Evolutionary conservation across 1,284 basidiomycete genomes (phyloP).

Genomic region (Vanrija sp.): DNA sequence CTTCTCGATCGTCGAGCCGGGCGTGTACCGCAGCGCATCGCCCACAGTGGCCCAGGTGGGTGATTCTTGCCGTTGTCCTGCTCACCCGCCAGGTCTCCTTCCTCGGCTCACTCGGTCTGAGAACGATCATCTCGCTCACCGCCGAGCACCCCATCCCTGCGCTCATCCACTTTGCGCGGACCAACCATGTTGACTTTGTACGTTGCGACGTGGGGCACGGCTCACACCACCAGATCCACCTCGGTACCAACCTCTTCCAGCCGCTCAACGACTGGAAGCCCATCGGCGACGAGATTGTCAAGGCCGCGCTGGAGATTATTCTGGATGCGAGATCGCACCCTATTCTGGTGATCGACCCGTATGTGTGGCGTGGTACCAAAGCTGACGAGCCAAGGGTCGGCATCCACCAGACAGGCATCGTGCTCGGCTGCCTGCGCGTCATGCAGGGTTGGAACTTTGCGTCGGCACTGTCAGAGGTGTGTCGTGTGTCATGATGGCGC

Average conservation of each 20-base stretch:
- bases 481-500: too few species aligned
- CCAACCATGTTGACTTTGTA: conserved; percentile 36
- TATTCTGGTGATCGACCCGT: conserved; percentile 46
- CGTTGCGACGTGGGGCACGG: conserved; percentile 1
- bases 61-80: neutral
- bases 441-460: conserved; percentile 50
- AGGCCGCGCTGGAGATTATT: conserved; percentile 42
- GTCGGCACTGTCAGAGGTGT: conserved; percentile 32
- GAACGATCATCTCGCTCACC: conserved; percentile 44
- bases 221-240: conserved; percentile 33
- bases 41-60: conserved; percentile 40
- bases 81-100: conserved; percentile 36
- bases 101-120: conserved; percentile 34
- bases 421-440: conserved; percentile 40
- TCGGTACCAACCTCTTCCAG: conserved; percentile 41
- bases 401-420: conserved; percentile 46
- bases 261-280: conserved; percentile 44
- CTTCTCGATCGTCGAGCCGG: conserved; percentile 44
- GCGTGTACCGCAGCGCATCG: conserved; percentile 41
- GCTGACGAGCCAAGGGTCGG: conserved; percentile 29
- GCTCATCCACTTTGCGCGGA: conserved; percentile 27
- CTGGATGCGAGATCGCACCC: conserved; percentile 39
- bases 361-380: conserved; percentile 5
- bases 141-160: conserved; percentile 43
- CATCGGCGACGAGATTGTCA: conserved; percentile 44